Base-by-base conservation (phyloP, 192 early-diverging fungal species). In the Coemansia reversa region DNA sequence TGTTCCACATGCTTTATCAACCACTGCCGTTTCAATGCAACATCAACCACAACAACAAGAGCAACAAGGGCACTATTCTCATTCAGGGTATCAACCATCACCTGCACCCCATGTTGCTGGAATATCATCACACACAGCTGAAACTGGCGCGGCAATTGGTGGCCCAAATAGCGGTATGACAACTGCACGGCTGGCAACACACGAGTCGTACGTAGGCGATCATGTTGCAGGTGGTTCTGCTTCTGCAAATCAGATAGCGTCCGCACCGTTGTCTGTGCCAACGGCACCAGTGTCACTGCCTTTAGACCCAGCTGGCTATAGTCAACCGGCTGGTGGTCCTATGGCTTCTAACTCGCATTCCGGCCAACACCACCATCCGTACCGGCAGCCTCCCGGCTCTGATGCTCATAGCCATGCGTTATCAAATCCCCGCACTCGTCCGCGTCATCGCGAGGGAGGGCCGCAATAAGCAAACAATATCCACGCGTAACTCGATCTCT, bases 11-110 rank as follows among this genome's bases (percentile, higher is more conserved):
- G 74, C 74, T 25, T 65, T 70, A 3, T 70, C 75, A 30, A 69
- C 76, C 4, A 70, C 72, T n/a, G 68, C 70, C 19, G 72, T 68
- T 29, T 52, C 69, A 30, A 45, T 65, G 22, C 70, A 70, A 60
- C 63, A 62, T 6, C 69, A 58, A 48, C 68, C 51, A 16, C 62
- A 60, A n/a, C 60, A 52, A 11, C 51, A 14, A 19, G 51, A 64
- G 18, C 62, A 60, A 14, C 55, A 66, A 28, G 24, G 27, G 7
- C 54, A 55, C 16, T 55, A 51, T 51, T 5, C 19, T 20, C 51
- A 53, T 25, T 3, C 51, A 4, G 9, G 25, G 9, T 11, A 53
- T 5, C 55, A 57, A 57, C 42, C 58, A 30, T 35, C 58, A 19
- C 18, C 20, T 39, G 35, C 42, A n/a, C 28, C 54, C 8, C 25